Base-by-base conservation (phyloP, 805 yeast genomes). In the Candida hungchunana region DNA sequence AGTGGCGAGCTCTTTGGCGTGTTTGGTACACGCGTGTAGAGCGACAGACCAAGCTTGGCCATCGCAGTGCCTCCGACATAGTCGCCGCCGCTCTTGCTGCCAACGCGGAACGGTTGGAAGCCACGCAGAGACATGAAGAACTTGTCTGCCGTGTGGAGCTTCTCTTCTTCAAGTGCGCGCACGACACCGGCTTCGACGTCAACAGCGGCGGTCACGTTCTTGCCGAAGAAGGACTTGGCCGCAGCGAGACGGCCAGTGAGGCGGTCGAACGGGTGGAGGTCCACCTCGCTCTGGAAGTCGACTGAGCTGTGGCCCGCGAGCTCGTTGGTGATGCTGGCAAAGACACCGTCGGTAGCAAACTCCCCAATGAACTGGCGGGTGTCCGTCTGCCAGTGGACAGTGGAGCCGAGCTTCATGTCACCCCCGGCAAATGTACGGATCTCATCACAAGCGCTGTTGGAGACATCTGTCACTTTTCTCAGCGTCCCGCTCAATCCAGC, bases 81-180 rank as follows among this genome's bases (percentile, higher is more conserved):
- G 39, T 72, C 77, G 6, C 48, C 48, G 3, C 61, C 64, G 32
- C 62, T 72, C 36, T 70, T 62, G 1, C 68, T 60, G 25, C 86
- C 83, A 31, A 79, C 64, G 6, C 78, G 63, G 55, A 77, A 77
- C 34, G 70, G 57, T n/a, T 71, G 62, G 57, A 80, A 82, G 1
- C 89, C 90, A 42, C 74, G 67, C 34, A 83, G 68, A 6, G 77
- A 73, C 32, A 85, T 64, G 53, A 75, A 80, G 54, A 86, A 84
- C 42, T 79, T 68, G 55, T 87, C 96, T 38, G 77, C 66, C 24
- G 78, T 55, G 49, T 82, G 88, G 1, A 84, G 60, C 36, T 31
- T 40, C 9, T 62, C 52, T 7, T 53, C 40, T 41, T 62, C 55
- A 9, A 44, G 26, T 9, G 43, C 36, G 26, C 36, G 35, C 33